Conservation (phyloP, 2,329 filamentous ascomycete species). For the Fusarium torreyae region DNA sequence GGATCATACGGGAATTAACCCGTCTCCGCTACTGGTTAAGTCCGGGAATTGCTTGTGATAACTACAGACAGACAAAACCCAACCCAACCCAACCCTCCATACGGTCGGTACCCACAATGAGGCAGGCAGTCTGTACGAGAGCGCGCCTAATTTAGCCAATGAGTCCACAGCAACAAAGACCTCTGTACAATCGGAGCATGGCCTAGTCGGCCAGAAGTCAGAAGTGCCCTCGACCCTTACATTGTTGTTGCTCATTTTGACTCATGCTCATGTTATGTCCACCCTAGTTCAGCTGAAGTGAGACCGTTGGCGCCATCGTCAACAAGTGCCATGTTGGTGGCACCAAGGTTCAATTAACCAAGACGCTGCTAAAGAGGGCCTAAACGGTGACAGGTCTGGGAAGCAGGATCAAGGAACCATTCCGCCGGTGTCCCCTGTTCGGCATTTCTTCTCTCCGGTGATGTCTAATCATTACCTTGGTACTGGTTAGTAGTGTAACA, state of each 20-base stretch:
- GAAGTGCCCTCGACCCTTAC: neutral
- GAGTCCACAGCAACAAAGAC: conserved; percentile 2
- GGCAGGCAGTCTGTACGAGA: conserved; percentile 1
- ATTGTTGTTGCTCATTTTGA: conserved; percentile 4
- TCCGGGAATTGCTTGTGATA: conserved; percentile 12
- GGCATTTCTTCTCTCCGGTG: conserved; percentile 29
- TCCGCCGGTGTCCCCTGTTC: conserved; percentile 27
- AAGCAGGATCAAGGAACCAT: conserved; percentile 36
- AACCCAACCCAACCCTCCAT: neutral
- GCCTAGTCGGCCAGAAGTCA: neutral
- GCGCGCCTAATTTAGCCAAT: conserved; percentile 17
- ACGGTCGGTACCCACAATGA: conserved; percentile 10
- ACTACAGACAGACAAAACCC: conserved; percentile 1
- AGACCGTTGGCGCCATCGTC: conserved; percentile 39
- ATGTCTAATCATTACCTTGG: neutral
- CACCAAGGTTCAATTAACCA: conserved; percentile 19
- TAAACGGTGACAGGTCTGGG: conserved; percentile 15
- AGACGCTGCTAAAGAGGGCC: conserved; percentile 22
- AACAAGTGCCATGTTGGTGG: conserved; percentile 23
- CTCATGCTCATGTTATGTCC: conserved; percentile 1
- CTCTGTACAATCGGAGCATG: neutral
- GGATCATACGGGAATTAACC: conserved; percentile 38
- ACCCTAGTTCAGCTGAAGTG: conserved; percentile 44
- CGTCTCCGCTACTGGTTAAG: conserved; percentile 29
- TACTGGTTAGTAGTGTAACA: neutral